Conservation (phyloP, 495 filamentous ascomycete species). For the Lindgomyces ingoldianus region DNA sequence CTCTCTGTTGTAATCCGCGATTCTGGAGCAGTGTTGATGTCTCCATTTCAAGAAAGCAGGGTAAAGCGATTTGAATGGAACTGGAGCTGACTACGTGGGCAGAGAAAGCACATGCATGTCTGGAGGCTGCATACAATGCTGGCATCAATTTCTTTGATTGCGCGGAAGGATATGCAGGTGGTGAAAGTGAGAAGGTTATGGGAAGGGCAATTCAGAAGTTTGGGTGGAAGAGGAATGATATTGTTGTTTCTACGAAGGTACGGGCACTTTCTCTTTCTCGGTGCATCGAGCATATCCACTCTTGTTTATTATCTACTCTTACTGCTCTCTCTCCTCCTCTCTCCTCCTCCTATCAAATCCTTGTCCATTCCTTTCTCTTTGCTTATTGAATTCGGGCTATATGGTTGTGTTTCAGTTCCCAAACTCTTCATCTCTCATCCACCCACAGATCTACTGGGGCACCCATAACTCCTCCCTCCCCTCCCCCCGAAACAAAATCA, state of each 20-base stretch:
- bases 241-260: slow-evolving; percentile 85
- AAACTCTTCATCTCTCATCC: background rate
- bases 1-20: too few relatives aligned
- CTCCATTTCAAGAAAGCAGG: background rate
- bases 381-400: too few relatives aligned
- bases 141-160: slow-evolving; percentile 74
- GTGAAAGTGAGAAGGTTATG: slow-evolving; percentile 73
- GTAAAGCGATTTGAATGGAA: too few relatives aligned
- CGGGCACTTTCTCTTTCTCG: too few relatives aligned
- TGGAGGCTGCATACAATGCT: slow-evolving; percentile 74
- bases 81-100: background rate
- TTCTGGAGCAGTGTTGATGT: too few relatives aligned
- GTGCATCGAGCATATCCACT: too few relatives aligned
- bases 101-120: slow-evolving; percentile 66
- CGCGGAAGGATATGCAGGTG: slow-evolving; percentile 57
- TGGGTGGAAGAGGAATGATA: slow-evolving; percentile 75
- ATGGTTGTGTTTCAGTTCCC: too few relatives aligned
- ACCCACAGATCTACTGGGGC: slow-evolving; percentile 67
- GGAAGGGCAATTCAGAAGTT: slow-evolving; percentile 67
- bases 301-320: too few relatives aligned
- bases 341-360: too few relatives aligned
- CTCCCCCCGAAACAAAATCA: slow-evolving; percentile 51
- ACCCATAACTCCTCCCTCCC: slow-evolving; percentile 57
- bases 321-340: too few relatives aligned
- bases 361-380: too few relatives aligned